Evolutionary conservation across 495 filamentous ascomycete species (phyloP), one percentile per base, ranked within the genome.

Genomic region (Xanthoparmelia taractica): DNA sequence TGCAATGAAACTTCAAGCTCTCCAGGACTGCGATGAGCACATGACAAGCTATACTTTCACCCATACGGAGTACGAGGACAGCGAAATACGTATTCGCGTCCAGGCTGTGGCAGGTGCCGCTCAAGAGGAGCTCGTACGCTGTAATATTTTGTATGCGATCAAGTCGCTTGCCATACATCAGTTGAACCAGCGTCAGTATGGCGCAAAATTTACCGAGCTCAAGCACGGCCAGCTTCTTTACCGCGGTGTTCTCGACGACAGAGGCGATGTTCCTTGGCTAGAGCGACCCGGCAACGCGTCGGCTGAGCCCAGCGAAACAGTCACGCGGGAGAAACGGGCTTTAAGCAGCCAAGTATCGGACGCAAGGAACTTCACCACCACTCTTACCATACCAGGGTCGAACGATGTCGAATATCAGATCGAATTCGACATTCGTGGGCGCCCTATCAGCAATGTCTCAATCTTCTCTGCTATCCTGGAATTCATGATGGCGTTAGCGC

Each of bases 21-120:
- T 58, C 34, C 4, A 52, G 31, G 15, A 37, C 15, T 37, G 40
- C 54, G 31, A 58, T 18, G 29, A 58, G 52, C 18, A 58, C 38
- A 58, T 54, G 37, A n/a, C 27, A n/a, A 27, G 31, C 8, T 58
- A 63, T 36, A 18, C 17, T 27, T 63, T 37, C 25, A 37, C n/a
- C 13, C 45, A 41, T 45, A 57, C 36, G 20, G 36, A 58, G 38
- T 36, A 33, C 23, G 50, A 15, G 6, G 37, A 45, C 23, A 29
- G 23, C 23, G 27, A 40, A 3, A 38, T 63, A 20, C 61, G 8
- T 18, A 47, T 58, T 20, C 27, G 12, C 18, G 38, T 58, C 23
- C 3, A 40, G 23, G 54, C 38, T 23, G 38, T 17, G n/a, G 18
- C 41, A 33, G 31, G n/a, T 58, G 33, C 23, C 25, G 31, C 13